phyloP scores from a whole-genome alignment of 2,329 filamentous ascomycete genomes.

The Elsinoe australis region DNA sequence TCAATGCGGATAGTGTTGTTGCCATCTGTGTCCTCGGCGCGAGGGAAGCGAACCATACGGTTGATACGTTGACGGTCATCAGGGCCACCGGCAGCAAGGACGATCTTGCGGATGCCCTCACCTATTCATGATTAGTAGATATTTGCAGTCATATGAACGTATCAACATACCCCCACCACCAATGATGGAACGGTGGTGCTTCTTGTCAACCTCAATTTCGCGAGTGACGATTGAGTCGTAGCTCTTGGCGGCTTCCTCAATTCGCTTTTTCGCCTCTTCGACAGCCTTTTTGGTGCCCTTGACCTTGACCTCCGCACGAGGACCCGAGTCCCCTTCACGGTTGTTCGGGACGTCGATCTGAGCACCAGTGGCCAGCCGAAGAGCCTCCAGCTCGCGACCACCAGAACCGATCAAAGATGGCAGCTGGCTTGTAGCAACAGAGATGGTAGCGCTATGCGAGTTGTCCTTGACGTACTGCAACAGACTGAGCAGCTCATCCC shows the following conservation, averaged over 20 bases:
- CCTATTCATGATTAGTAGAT: constrained; percentile 49
- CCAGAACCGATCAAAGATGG: constrained; percentile 90
- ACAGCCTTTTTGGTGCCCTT: constrained; percentile 91
- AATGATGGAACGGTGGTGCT: constrained; percentile 84
- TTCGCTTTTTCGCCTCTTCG: constrained; percentile 79
- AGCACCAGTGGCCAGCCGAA: constrained; percentile 75
- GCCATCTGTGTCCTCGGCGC: constrained; percentile 67
- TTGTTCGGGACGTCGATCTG: constrained; percentile 86
- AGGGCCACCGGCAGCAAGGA: constrained; percentile 80
- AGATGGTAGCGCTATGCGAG: constrained; percentile 68
- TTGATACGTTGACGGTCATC: constrained; percentile 76
- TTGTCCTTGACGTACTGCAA: constrained; percentile 87
- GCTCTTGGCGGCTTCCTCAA: constrained; percentile 75
- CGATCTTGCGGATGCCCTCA: constrained; percentile 75
- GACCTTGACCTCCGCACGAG: constrained; percentile 76
- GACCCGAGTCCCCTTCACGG: constrained; percentile 58
- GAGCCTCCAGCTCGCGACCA: constrained; percentile 81
- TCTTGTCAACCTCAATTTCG: constrained; percentile 85
- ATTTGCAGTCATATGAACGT: constrained; percentile 14
- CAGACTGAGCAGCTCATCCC: constrained; percentile 82
- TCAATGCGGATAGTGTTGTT: constrained; percentile 74
- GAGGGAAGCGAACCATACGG: constrained; percentile 89
- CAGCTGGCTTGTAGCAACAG: constrained; percentile 83
- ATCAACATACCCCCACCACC: constrained; percentile 67
- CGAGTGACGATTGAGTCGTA: constrained; percentile 86